Conservation (phyloP, 164 flowering plant genomes). For the Chloranthus sessilifolius region DNA sequence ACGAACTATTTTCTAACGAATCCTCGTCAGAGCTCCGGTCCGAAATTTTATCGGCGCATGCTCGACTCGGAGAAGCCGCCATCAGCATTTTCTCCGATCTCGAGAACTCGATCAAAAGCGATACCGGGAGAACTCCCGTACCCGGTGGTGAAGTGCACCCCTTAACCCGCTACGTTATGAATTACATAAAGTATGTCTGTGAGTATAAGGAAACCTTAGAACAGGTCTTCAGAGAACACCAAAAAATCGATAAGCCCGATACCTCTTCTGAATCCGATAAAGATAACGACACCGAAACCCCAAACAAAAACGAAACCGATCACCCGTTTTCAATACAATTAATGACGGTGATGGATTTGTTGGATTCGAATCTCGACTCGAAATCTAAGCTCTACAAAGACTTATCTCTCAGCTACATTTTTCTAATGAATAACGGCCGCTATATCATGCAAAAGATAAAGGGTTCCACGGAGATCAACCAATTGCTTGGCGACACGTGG, state of each 20-base stretch:
- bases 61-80: slow-evolving; percentile 52
- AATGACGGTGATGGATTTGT: slow-evolving; percentile 46
- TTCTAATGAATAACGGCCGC: slow-evolving; percentile 88
- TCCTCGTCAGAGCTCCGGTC: slow-evolving; percentile 29
- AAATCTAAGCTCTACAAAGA: slow-evolving; percentile 75
- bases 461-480: slow-evolving; percentile 50
- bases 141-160: slow-evolving; percentile 93
- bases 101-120: slow-evolving; percentile 64
- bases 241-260: neutral
- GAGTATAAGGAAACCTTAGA: slow-evolving; percentile 70
- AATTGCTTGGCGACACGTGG: slow-evolving; percentile 61
- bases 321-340: slow-evolving; percentile 50
- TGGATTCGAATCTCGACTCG: slow-evolving; percentile 52
- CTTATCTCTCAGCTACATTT: slow-evolving; percentile 48
- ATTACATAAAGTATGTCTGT: slow-evolving; percentile 60
- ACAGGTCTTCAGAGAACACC: slow-evolving; percentile 44
- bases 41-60: slow-evolving; percentile 31
- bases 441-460: slow-evolving; percentile 80
- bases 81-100: slow-evolving; percentile 58
- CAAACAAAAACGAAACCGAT: slow-evolving; percentile 1
- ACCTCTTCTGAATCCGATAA: slow-evolving; percentile 8
- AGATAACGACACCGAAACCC: slow-evolving; percentile 2
- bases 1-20: slow-evolving; percentile 19
- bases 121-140: slow-evolving; percentile 56
- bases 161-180: slow-evolving; percentile 75